Conservation (phyloP, 2,329 filamentous ascomycete genomes). For the Colletotrichum filicis region DNA sequence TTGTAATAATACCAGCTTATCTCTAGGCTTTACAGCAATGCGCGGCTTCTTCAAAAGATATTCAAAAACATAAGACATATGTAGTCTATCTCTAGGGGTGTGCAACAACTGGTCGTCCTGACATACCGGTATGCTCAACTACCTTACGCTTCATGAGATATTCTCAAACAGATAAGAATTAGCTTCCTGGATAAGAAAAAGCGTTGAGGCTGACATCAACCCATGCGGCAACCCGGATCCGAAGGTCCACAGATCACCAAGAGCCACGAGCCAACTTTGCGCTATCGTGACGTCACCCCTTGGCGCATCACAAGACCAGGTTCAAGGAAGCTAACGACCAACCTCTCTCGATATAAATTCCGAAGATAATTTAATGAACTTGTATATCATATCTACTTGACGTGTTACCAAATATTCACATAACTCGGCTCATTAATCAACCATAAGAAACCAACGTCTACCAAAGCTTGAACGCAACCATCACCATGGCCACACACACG, state of each 20-base stretch:
- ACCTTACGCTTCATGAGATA: no score
- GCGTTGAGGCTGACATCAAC: slow-evolving; percentile 16
- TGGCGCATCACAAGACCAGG: slow-evolving; percentile 26
- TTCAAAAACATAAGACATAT: no score
- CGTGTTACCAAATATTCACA: neutral
- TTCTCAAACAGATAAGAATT: no score
- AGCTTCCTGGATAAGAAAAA: no score
- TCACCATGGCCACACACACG: slow-evolving; percentile 19
- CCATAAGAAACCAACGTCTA: neutral
- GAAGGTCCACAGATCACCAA: slow-evolving; percentile 11
- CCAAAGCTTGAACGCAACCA: neutral
- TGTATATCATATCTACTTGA: neutral
- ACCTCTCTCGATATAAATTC: neutral
- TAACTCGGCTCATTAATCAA: neutral
- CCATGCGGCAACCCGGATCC: neutral
- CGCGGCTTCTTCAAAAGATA: no score
- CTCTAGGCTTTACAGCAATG: no score
- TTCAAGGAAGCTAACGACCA: slow-evolving; percentile 2
- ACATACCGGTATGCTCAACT: neutral
- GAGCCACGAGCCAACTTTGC: slow-evolving; percentile 12
- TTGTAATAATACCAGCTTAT: no score
- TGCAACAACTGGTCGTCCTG: neutral
- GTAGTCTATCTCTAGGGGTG: no score
- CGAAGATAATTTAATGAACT: neutral
- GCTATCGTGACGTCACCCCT: slow-evolving; percentile 34